Conservation (phyloP, 768 basidiomycete species). For the Tricholoma saponaceum region DNA sequence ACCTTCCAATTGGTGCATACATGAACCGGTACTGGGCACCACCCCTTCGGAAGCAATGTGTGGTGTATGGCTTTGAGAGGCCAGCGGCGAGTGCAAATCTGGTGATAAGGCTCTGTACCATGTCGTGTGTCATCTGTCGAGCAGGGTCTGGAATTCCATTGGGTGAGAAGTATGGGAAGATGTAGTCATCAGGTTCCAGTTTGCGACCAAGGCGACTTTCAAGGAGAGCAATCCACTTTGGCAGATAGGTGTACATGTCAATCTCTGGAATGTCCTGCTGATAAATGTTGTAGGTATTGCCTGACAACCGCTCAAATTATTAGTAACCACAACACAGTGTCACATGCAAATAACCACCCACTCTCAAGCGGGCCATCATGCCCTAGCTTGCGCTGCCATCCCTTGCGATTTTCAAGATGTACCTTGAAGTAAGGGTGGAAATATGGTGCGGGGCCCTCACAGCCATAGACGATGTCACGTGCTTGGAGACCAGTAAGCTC, state of each 20-base stretch:
- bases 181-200: conserved; percentile 21
- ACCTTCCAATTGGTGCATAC: conserved; percentile 23
- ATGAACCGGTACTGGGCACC: conserved; percentile 32
- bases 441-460: conserved; percentile 14
- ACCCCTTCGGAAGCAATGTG: conserved; percentile 29
- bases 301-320: not conserved
- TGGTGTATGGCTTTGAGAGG: conserved; percentile 18
- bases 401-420: not conserved
- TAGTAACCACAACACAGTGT: not conserved
- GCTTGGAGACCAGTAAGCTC: conserved; percentile 10
- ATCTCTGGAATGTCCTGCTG: not conserved
- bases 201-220: conserved; percentile 13
- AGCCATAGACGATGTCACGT: conserved; percentile 2
- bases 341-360: not conserved
- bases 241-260: not conserved
- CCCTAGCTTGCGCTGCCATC: not conserved
- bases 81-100: conserved; percentile 19
- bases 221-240: conserved; percentile 10
- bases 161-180: conserved; percentile 26
- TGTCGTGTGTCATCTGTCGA: not conserved
- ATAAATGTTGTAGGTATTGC: not conserved
- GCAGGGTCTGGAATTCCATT: conserved; percentile 13
- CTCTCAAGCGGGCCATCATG: not conserved
- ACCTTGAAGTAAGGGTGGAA: conserved; percentile 16
- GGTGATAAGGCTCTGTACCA: conserved; percentile 22